Evolutionary conservation across 2,329 filamentous ascomycete species (phyloP), one percentile per base, ranked within the genome.

Genomic region (Fusarium udum): DNA sequence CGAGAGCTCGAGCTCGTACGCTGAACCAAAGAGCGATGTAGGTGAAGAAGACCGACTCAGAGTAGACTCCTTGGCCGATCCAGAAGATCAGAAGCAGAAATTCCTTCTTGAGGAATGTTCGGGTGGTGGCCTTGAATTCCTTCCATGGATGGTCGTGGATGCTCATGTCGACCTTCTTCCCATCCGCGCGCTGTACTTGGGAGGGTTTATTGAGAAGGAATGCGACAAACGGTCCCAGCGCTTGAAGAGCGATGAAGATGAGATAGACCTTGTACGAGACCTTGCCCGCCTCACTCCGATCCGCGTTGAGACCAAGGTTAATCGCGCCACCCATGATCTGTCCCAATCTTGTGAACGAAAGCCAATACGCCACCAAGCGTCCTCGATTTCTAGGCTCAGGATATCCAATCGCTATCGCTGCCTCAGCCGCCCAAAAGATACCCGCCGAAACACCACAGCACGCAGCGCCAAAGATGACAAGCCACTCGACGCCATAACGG

Each of bases 181-280:
- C 90, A 67, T 93, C 91, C 3, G 85, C 87, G 2, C 91, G 84
- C 78, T 92, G 85, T 0, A 93, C 91, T 42, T 88, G 83, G 0
- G 80, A 80, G 0, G 92, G 91, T 0, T 79, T 80, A 26, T 87
- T 92, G 13, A 93, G 79, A 0, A 93, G 80, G 4, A 92, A 77
- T 0, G 86, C 91, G 0, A 88, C 87, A 37, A 92, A 85, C 0
- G 91, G 90, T 0, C 89, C 91, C 0, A 86, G 65, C 1, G 87
- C 87, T 74, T 93, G 92, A 0, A 93, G 80, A 0, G 88, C 89
- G 62, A 93, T 92, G 75, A 93, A 93, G 13, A 91, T 82, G 14
- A 91, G 81, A 73, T 90, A 93, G 0, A 92, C 91, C 0, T 86
- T 86, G 69, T 92, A 92, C 0, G 89, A 91, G 0, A 93, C 89